phyloP scores from a whole-genome alignment of 2,329 filamentous ascomycete genomes.

The Ophiostoma populinum region DNA sequence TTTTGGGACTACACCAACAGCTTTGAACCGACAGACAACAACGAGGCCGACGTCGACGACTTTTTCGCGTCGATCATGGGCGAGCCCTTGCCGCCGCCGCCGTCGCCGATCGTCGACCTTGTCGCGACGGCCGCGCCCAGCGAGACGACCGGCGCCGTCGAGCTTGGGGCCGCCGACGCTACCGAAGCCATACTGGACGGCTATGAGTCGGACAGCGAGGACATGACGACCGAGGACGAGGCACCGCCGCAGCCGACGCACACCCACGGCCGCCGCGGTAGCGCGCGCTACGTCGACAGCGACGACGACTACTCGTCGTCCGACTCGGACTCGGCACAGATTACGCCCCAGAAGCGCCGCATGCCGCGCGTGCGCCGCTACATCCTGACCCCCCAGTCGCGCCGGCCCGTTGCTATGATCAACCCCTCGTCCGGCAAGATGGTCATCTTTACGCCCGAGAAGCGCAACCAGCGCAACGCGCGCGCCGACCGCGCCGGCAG shows the following conservation, averaged over 20 bases:
- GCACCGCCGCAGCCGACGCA: slow-evolving; percentile 26
- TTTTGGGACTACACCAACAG: slow-evolving; percentile 46
- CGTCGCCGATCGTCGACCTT: slow-evolving; percentile 7
- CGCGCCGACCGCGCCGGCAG: background rate
- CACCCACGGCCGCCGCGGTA: slow-evolving; percentile 29
- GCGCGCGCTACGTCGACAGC: slow-evolving; percentile 17
- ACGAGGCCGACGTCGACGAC: slow-evolving; percentile 12
- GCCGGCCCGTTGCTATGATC: slow-evolving; percentile 40
- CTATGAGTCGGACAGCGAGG: slow-evolving; percentile 28
- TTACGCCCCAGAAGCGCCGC: slow-evolving; percentile 26
- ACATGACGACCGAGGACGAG: slow-evolving; percentile 45
- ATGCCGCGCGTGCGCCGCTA: slow-evolving; percentile 38
- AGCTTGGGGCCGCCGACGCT: background rate
- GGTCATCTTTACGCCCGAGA: slow-evolving; percentile 44
- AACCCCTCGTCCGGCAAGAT: slow-evolving; percentile 41
- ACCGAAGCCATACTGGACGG: background rate
- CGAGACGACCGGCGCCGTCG: too few relatives aligned
- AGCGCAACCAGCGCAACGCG: too few relatives aligned
- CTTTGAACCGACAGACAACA: slow-evolving; percentile 14
- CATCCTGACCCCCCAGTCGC: slow-evolving; percentile 33
- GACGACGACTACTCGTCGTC: slow-evolving; percentile 30
- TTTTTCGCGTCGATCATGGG: slow-evolving; percentile 8
- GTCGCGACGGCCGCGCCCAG: background rate
- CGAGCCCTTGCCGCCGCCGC: background rate
- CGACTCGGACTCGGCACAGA: slow-evolving; percentile 35